Base-by-base conservation (phyloP, 176 grass and related monocot species). In the Musa itinerans region DNA sequence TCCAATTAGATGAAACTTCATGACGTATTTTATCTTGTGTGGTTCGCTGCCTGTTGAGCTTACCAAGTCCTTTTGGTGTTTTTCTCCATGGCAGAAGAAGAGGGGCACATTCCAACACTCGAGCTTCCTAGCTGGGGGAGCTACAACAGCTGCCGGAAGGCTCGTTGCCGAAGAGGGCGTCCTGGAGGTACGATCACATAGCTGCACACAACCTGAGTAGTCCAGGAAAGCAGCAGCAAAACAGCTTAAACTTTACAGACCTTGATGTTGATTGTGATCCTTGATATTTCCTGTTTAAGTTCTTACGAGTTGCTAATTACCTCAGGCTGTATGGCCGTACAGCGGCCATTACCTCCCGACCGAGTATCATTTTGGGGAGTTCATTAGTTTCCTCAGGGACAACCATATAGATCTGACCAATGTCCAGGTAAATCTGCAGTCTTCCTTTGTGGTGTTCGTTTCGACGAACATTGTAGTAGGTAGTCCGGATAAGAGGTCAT, bases 61-160 rank as follows among this genome's bases (percentile, higher is more conserved):
- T 43, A 43, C 34, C 34, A 43, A 43, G 34, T 43, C 34, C 4
- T 43, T 43, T 3, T 0, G 34, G 34, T 43, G 34, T 43, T 43
- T 43, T 43, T 43, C 34, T 43, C 34, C 34, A 43, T 43, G 34
- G 74, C 87, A 98, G 94, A 98, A 98, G 87, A 87, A 81, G 74
- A 98, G 93, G 78, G 94, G 94, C 14, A 83, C 67, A 29, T 98
- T 98, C 78, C 94, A 98, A 76, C 94, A 98, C 89, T 98, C 94
- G 2, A 98, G 94, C 77, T 98, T 98, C 83, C 78, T 98, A 62
- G 54, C 90, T 2, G 90, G 94, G 3, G 94, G 82, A 3, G 90
- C 94, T 43, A 93, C 90, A 54, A 91, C 86, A 1, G 88, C 94
- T 53, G 90, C 94, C 52, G 94, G 94, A 43, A 86, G 94, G 78